phyloP scores from a whole-genome alignment of 2,329 filamentous ascomycete species.

The Zymoseptoria passerinii region DNA sequence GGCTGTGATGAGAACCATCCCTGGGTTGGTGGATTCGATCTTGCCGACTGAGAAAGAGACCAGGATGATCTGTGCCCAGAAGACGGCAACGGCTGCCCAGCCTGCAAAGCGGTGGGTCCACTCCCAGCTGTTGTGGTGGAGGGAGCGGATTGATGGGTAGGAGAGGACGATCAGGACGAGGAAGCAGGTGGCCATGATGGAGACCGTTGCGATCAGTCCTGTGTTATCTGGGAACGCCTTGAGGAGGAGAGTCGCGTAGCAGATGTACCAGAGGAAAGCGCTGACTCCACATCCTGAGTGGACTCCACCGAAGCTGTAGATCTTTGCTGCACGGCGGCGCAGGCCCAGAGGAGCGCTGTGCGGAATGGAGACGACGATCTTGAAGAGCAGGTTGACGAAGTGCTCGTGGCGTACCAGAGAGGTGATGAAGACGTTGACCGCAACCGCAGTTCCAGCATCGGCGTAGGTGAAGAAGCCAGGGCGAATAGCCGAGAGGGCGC shows the following conservation, averaged over 20 bases:
- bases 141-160: conserved; percentile 54
- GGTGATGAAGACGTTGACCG: conserved; percentile 29
- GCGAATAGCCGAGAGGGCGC: conserved; percentile 3
- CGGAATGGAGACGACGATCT: conserved; percentile 27
- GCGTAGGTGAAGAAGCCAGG: conserved; percentile 16
- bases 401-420: conserved; percentile 34
- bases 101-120: conserved; percentile 62
- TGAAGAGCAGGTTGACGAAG: conserved; percentile 34
- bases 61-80: conserved; percentile 57
- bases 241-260: conserved; percentile 30
- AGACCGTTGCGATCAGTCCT: conserved; percentile 39
- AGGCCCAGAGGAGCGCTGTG: conserved; percentile 28
- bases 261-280: conserved; percentile 38
- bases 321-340: conserved; percentile 31
- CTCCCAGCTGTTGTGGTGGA: conserved; percentile 62
- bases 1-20: conserved; percentile 36
- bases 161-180: conserved; percentile 54
- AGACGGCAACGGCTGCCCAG: conserved; percentile 58
- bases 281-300: conserved; percentile 33
- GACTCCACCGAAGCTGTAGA: conserved; percentile 35
- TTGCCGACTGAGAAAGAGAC: conserved; percentile 32
- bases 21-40: conserved; percentile 24
- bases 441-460: conserved; percentile 28
- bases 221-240: conserved; percentile 15
- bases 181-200: conserved; percentile 52